Conservation (phyloP, 176 grass and related monocot species). For the Cenchrus purpureus region DNA sequence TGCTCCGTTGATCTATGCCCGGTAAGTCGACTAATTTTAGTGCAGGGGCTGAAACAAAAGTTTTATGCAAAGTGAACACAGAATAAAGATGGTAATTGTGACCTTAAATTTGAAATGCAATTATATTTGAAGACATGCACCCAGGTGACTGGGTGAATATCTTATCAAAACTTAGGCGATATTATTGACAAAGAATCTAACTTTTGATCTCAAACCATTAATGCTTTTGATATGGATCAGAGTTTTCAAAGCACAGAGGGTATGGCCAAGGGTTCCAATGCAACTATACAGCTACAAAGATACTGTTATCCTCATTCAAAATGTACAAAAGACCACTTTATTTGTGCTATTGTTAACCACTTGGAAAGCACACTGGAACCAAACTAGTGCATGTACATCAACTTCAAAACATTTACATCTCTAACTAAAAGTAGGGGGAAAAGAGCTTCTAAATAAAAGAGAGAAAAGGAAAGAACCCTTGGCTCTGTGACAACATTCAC, state of each 20-base stretch:
- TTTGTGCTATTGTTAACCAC: not conserved
- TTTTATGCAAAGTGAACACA: conserved; percentile 18
- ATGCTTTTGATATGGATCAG: not conserved
- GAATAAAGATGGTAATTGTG: not conserved
- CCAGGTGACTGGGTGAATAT: not conserved
- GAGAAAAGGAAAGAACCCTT: too few species aligned
- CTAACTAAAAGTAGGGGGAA: not conserved
- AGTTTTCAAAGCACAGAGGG: not conserved
- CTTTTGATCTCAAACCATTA: not conserved
- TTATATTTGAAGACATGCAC: conserved; percentile 1
- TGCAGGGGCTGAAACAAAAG: conserved; percentile 65
- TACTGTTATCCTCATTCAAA: not conserved
- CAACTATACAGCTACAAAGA: not conserved
- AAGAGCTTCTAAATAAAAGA: not conserved
- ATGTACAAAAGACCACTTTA: not conserved
- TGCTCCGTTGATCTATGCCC: conserved; percentile 73
- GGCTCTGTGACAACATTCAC: too few species aligned
- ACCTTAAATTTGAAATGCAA: conserved; percentile 7
- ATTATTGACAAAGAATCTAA: conserved; percentile 9
- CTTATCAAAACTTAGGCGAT: not conserved
- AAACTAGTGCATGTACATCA: not conserved
- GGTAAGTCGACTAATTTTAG: conserved; percentile 85
- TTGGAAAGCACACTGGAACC: not conserved
- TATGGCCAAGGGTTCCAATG: not conserved
- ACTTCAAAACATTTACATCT: not conserved